Evolutionary conservation across 2,329 filamentous ascomycete genomes (phyloP), one percentile per base, ranked within the genome.

Genomic region (Aspergillus sergii): DNA sequence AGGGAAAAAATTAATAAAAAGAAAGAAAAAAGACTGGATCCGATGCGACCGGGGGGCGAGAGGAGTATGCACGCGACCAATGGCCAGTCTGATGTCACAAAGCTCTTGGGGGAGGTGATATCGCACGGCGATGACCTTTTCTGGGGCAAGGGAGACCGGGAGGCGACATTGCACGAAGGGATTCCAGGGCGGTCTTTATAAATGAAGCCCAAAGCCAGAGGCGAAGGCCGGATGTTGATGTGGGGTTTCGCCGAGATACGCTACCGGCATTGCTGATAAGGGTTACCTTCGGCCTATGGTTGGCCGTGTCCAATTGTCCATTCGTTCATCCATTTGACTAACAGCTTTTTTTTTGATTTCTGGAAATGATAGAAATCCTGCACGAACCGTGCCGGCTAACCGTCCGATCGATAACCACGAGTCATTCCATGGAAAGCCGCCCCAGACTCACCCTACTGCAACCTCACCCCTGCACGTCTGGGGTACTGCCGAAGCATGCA

Each of bases 211-310:
- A 16, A 32, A 36, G 43, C n/a, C 45, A n/a, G 19, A 58, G 45
- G 59, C 61, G 64, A 61, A 62, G 59, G 58, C 58, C 62, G 67
- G 68, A 69, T 66, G 62, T 72, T 68, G n/a, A 39, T 39, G 68
- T 56, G 61, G 62, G 59, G 61, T 54, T 51, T 48, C 58, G 57
- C 28, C 45, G 50, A 68, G 64, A 62, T 63, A 64, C 62, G 62
- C 51, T 64, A 41, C 57, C 61, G 60, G 51, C 28, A 53, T 41
- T 23, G 19, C 63, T 67, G 66, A 68, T 68, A 68, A 66, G 62
- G 21, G 34, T 2, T 4, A 45, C 50, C 39, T 8, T 60, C 60
- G 50, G 64, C 66, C 64, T 66, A 66, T 68, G 50, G 60, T 62
- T 56, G 55, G 56, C 62, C 59, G 50, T 61, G 30, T 3, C 30